Conservation (phyloP, 164 flowering plant genomes). For the Stephania yunnanensis region DNA sequence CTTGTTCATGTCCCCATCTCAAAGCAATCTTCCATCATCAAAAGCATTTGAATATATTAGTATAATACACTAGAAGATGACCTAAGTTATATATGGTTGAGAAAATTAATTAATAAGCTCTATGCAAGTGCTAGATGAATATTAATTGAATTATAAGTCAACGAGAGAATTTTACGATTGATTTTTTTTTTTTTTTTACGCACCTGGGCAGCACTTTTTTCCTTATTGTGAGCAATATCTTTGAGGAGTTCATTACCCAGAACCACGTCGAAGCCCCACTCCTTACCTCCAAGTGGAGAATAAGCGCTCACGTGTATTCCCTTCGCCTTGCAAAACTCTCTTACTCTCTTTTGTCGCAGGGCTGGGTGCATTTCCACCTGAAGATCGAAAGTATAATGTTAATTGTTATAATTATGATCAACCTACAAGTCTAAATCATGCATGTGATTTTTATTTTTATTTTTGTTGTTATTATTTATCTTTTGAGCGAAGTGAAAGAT, state of each 20-base stretch:
- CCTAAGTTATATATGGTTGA: too few relatives aligned
- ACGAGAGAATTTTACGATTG: not conserved
- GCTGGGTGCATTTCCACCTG: constrained; percentile 6
- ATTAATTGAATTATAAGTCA: too few relatives aligned
- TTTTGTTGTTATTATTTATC: too few relatives aligned
- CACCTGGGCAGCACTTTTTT: constrained; percentile 5
- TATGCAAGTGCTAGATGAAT: too few relatives aligned
- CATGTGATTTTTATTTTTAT: too few relatives aligned
- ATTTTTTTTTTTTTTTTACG: too few relatives aligned
- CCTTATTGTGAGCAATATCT: not conserved
- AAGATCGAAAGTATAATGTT: not conserved
- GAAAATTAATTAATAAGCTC: too few relatives aligned
- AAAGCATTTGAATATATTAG: not conserved
- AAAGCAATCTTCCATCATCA: not conserved
- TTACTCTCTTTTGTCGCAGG: not conserved
- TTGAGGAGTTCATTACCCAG: not conserved
- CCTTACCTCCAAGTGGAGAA: not conserved
- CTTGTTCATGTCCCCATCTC: constrained; percentile 7
- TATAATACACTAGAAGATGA: too few relatives aligned
- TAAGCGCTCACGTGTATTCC: constrained; percentile 1
- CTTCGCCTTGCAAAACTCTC: constrained; percentile 1
- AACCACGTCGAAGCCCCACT: not conserved
- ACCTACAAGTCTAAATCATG: too few relatives aligned
- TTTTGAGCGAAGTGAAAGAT: too few relatives aligned
- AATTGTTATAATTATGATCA: too few relatives aligned